Percentiles rank a stretch among this genome's conserved stretches.
Conservation (phyloP, 441 rosid genomes). For the Macaranga tanarius region DNA sequence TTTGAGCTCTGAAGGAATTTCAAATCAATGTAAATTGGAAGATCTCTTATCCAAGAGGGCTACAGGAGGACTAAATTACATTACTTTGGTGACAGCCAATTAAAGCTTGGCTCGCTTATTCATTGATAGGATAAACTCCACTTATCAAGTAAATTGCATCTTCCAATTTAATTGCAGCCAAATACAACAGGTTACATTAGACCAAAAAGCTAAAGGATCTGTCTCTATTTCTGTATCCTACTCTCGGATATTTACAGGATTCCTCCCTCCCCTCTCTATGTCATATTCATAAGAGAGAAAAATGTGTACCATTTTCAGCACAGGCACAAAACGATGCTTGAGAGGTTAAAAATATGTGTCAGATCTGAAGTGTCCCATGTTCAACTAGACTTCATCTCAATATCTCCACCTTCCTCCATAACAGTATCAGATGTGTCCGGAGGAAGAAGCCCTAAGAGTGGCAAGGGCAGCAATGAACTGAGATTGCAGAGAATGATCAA, state of each 20-base stretch:
- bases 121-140: background rate
- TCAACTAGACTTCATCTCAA: conserved; percentile 81
- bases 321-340: background rate
- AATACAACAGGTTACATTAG: background rate
- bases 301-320: background rate
- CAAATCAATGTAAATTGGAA: background rate
- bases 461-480: conserved; percentile 87
- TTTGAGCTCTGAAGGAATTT: background rate
- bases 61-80: background rate
- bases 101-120: background rate
- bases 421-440: conserved; percentile 39
- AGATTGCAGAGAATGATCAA: conserved; percentile 89
- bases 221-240: background rate
- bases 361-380: background rate
- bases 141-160: background rate
- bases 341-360: background rate
- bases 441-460: conserved; percentile 85
- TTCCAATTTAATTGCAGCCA: background rate
- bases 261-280: conserved; percentile 3
- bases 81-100: background rate
- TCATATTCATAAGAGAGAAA: background rate
- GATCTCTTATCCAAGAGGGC: background rate
- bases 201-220: background rate
- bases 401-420: conserved; percentile 46
- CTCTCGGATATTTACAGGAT: conserved; percentile 18